Conservation (phyloP, 2,329 filamentous ascomycete genomes). For the Podosphaera fusca region DNA sequence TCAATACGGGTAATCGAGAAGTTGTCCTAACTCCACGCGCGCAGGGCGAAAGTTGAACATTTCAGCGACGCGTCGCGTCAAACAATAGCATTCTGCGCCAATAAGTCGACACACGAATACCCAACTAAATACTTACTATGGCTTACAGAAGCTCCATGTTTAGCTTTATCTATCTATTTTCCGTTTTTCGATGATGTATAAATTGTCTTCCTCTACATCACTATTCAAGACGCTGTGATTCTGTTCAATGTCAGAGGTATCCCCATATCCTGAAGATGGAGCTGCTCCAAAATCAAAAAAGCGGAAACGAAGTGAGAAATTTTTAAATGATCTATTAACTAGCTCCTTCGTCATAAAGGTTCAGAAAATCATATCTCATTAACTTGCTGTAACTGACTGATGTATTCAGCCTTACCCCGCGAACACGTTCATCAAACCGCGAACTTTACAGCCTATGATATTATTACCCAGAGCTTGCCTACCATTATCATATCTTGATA, state of each 20-base stretch:
- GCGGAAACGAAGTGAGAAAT: constrained; percentile 16
- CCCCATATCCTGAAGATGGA: constrained; percentile 8
- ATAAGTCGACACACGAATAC: no score
- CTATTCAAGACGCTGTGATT: neutral
- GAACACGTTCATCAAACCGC: constrained; percentile 25
- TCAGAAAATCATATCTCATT: neutral
- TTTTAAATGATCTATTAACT: constrained; percentile 14
- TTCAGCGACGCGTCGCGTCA: no score
- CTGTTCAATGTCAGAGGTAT: constrained; percentile 11
- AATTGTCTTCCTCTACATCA: neutral
- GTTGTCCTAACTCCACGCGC: no score
- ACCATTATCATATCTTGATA: constrained; percentile 37
- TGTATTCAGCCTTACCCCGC: constrained; percentile 28
- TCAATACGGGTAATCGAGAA: no score
- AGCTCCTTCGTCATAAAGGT: constrained; percentile 17
- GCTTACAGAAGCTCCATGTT: no score
- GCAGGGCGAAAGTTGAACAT: no score
- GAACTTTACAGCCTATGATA: constrained; percentile 35
- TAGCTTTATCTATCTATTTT: no score
- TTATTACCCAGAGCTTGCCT: constrained; percentile 37
- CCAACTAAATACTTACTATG: no score
- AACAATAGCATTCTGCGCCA: no score
- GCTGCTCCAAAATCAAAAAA: constrained; percentile 10
- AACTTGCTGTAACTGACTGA: constrained; percentile 4
- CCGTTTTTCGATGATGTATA: no score